Base-by-base conservation (phyloP, 225 moss, liverwort and hornwort genomes). In the Asterella californica region DNA sequence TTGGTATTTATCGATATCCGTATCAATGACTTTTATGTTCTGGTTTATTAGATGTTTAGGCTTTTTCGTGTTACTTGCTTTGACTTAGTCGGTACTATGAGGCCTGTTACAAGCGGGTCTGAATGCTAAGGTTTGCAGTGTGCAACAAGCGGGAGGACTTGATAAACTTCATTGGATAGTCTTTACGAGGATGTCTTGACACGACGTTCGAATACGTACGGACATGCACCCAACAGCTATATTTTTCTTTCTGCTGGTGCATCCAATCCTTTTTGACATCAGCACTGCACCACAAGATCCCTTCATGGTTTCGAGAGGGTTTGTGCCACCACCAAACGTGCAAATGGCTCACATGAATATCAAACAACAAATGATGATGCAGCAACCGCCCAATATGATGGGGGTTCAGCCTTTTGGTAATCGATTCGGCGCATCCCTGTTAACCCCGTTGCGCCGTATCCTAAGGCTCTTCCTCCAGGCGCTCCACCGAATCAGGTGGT, bases 111-210 rank as follows among this genome's bases (percentile, higher is more conserved):
- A 15, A 27, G n/a, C 61, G 27, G 7, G 42, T 5, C 59, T n/a
- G n/a, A n/a, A n/a, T n/a, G n/a, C n/a, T 76, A 76, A 76, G 34
- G 2, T 54, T 9, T 37, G 18, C 32, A 19, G 33, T 29, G 8
- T 69, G 54, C 33, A 83, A 80, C 91, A 99, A 95, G 99, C 91
- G 27, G 99, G 99, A 60, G 99, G 99, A 69, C 83, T 95, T 52
- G 99, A 99, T 86, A 99, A 99, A 85, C 83, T 95, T 83, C 88
- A 22, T 85, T 99, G 55, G 93, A 99, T 79, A 95, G 95, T 85
- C 83, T 99, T 74, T 99, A 99, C 75, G 99, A 99, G 10, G 99
- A 99, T 82, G 99, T 93, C 65, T 83, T 95, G 81, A 88, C 90
- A 72, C 91, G 91, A 81, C 96, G 96, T 36, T 76, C 85, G 63